Base-by-base conservation (phyloP, 176 grass and related monocot species). In the Rhynchospora breviuscula region DNA sequence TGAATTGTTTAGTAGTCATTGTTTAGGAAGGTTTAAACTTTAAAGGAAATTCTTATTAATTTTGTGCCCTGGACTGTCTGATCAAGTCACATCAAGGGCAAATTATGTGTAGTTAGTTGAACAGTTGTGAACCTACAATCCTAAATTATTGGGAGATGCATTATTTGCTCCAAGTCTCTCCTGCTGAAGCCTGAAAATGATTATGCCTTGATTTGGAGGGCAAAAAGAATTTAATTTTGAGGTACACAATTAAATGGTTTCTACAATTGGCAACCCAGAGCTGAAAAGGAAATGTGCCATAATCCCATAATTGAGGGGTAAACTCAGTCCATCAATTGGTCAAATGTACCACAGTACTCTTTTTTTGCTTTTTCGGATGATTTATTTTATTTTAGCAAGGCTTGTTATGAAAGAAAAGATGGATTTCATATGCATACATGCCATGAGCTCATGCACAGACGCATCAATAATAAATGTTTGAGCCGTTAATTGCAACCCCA, bases 221-320 rank as follows among this genome's bases (percentile, higher is more conserved):
- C 73, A 77, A 77, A 31, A 77, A 14, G 73, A 2, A 23, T 49
- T 31, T 12, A 77, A 56, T 77, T 77, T 12, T 56, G 54, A 33
- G 49, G 48, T 77, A 29, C 48, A 54, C 48, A 77, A 31, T 54
- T 77, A 18, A 77, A 77, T 12, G 49, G 72, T 77, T 77, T 56
- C 72, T 77, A 29, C 13, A 75, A 53, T 75, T 52, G 47, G 71
- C 71, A 76, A 76, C 71, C 67, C 46, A 29, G 48, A 53, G 21
- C 47, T 54, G n/a, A 56, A 73, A 52, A 52, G 19, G 21, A 5
- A 75, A 10, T 0, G 1, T 13, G 19, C 70, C 46, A 52, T 75
- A 12, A 26, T 26, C 14, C 70, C 46, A 52, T 75, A 12, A 26
- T 26, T 31, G 17, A 51, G 70, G 21, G 19, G 17, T 23, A 73